Percentiles rank a stretch among this genome's conserved stretches.
These are phyloP conservation scores for Sphagnum tenellum DNA, from an alignment of 225 moss, liverwort and hornwort species.

Conservation along the genomic window DNA sequence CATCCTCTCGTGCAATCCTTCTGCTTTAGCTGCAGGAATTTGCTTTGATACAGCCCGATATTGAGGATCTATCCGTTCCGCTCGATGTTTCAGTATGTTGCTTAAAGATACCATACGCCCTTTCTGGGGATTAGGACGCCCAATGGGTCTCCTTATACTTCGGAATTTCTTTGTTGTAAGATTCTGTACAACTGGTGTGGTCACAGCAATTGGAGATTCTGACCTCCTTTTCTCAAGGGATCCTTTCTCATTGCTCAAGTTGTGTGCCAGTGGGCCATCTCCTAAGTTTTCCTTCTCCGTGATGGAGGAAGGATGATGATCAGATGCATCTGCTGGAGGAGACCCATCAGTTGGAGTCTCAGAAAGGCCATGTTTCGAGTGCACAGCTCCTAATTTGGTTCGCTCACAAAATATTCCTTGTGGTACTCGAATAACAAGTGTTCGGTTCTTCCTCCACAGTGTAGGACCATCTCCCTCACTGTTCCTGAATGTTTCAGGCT, in stretches of 20 bases:
- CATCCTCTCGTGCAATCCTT: constrained; percentile 16
- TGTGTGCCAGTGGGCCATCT: constrained; percentile 17
- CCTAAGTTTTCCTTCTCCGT: constrained; percentile 7
- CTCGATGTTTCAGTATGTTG: constrained; percentile 61
- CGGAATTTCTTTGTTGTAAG: constrained; percentile 33
- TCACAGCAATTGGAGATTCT: constrained; percentile 11
- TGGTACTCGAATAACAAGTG: constrained; percentile 56
- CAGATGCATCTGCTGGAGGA: too few relatives aligned
- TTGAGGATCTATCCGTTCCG: constrained; percentile 11
- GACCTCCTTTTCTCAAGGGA: constrained; percentile 14
- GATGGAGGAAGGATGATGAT: background rate
- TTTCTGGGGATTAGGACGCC: constrained; percentile 60
- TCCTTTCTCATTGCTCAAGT: constrained; percentile 16
- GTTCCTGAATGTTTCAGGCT: constrained; percentile 24
- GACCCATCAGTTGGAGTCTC: too few relatives aligned
- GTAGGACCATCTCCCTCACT: constrained; percentile 5
- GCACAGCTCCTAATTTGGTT: too few relatives aligned
- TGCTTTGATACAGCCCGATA: constrained; percentile 12
- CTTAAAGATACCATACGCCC: constrained; percentile 82
- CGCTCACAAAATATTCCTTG: constrained; percentile 17
- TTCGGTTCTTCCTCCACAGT: constrained; percentile 23
- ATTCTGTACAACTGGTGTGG: constrained; percentile 9
- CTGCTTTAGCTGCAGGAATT: constrained; percentile 15
- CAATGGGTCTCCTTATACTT: constrained; percentile 43
- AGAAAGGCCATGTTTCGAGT: too few relatives aligned